Conservation (phyloP, 2,329 filamentous ascomycete genomes). For the Colletotrichum abscissum region DNA sequence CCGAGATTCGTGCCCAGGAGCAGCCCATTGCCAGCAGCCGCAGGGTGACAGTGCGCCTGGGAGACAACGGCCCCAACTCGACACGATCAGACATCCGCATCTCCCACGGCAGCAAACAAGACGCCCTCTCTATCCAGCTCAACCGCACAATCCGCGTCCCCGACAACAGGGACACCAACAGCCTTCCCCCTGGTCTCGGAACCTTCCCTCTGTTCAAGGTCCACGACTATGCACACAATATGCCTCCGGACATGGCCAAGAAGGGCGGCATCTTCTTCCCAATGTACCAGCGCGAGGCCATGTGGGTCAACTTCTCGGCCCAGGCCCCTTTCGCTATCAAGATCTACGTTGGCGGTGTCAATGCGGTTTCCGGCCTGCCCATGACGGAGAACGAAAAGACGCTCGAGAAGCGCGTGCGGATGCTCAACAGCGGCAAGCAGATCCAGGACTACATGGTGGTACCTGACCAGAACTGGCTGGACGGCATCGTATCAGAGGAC, state of each 20-base stretch:
- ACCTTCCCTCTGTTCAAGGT: slow-evolving; percentile 52
- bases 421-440: slow-evolving; percentile 9
- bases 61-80: background rate
- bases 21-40: slow-evolving; percentile 15
- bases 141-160: slow-evolving; percentile 55
- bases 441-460: slow-evolving; percentile 49
- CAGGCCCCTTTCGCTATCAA: slow-evolving; percentile 48
- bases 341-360: slow-evolving; percentile 52
- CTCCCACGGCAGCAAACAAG: slow-evolving; percentile 8
- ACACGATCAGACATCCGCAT: slow-evolving; percentile 19
- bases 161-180: slow-evolving; percentile 45
- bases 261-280: slow-evolving; percentile 59
- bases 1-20: slow-evolving; percentile 20
- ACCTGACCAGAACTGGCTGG: slow-evolving; percentile 51
- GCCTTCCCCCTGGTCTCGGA: slow-evolving; percentile 50
- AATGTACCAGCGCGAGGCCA: slow-evolving; percentile 56
- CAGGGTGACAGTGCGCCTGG: slow-evolving; percentile 25
- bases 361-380: slow-evolving; percentile 51
- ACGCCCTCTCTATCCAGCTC: slow-evolving; percentile 48
- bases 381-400: slow-evolving; percentile 37
- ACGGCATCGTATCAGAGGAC: slow-evolving; percentile 49
- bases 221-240: slow-evolving; percentile 41
- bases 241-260: slow-evolving; percentile 47
- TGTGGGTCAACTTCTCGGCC: slow-evolving; percentile 50
- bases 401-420: slow-evolving; percentile 28